Percentiles rank a stretch among this genome's conserved stretches.
Evolutionary conservation across 495 filamentous ascomycete genomes (phyloP).

Genomic region (Pyrenula massariospora): DNA sequence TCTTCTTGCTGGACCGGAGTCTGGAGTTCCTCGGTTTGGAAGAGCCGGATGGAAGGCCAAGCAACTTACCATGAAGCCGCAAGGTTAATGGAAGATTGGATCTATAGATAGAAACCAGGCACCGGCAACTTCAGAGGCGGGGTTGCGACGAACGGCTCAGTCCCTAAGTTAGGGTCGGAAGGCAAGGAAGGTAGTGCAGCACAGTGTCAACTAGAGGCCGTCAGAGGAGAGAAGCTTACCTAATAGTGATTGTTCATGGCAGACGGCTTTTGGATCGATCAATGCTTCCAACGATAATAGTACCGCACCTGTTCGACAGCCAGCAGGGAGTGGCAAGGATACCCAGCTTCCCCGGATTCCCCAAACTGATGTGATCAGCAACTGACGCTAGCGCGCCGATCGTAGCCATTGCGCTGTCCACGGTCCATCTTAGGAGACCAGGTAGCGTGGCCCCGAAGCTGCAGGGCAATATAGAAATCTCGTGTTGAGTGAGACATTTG

Average conservation of each 20-base stretch:
- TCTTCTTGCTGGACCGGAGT: too few species aligned
- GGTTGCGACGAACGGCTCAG: neutral
- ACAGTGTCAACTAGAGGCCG: too few species aligned
- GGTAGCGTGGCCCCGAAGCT: neutral
- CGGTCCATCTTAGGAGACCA: too few species aligned
- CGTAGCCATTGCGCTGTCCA: neutral
- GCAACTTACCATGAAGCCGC: too few species aligned
- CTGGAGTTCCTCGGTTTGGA: too few species aligned
- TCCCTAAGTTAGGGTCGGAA: too few species aligned
- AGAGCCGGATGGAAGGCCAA: too few species aligned
- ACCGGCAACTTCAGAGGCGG: neutral
- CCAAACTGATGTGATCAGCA: neutral
- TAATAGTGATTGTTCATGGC: neutral
- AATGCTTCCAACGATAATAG: too few species aligned
- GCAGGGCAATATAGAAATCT: neutral
- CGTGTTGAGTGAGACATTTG: neutral
- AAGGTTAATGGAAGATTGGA: neutral
- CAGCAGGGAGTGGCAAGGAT: neutral
- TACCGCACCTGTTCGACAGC: too few species aligned
- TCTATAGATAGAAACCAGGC: neutral
- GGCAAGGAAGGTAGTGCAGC: too few species aligned
- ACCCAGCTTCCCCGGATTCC: neutral
- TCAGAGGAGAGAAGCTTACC: too few species aligned
- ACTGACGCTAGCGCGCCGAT: neutral
- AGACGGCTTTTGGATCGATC: too few species aligned